Evolutionary conservation across 169 alveolate species (phyloP).

Genomic region (Plasmodium yoelii): DNA sequence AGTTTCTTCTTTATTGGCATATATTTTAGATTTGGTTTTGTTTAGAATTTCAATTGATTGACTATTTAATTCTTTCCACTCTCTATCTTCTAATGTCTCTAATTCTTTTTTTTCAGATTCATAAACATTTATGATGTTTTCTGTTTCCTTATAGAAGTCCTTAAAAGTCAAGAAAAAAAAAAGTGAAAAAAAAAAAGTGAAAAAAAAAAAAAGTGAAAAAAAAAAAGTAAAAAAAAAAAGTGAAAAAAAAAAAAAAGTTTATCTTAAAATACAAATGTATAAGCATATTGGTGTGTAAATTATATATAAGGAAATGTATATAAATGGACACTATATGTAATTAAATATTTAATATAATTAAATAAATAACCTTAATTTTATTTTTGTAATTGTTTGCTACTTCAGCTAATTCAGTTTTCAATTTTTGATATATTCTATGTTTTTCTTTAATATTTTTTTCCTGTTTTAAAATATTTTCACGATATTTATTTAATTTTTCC

Average conservation of each 20-base stretch:
- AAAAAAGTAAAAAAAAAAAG: neutral
- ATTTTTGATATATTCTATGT: conserved; percentile 41
- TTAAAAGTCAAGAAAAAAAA: neutral
- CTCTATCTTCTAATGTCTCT: conserved; percentile 59
- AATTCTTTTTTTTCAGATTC: conserved; percentile 46
- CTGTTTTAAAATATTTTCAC: conserved; percentile 40
- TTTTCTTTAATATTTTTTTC: conserved; percentile 61
- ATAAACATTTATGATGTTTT: conserved; percentile 37
- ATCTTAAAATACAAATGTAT: conserved; percentile 1
- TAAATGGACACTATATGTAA: too few species aligned
- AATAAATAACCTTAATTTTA: conserved; percentile 30
- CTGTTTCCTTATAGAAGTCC: conserved; percentile 57
- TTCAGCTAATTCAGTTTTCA: conserved; percentile 30
- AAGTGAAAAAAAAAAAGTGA: neutral
- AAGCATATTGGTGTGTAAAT: neutral
- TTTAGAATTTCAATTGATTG: conserved; percentile 51
- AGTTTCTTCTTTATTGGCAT: conserved; percentile 54
- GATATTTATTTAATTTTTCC: conserved; percentile 27
- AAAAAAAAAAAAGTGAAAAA: neutral
- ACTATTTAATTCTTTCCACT: conserved; percentile 51
- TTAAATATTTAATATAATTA: too few species aligned
- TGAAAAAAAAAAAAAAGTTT: neutral
- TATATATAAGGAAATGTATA: neutral
- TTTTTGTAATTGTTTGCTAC: conserved; percentile 57
- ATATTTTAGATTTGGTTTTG: conserved; percentile 39